Evolutionary conservation across 257 asterid genomes (phyloP), one percentile per base, ranked within the genome.

Genomic region (Solanum habrochaites): DNA sequence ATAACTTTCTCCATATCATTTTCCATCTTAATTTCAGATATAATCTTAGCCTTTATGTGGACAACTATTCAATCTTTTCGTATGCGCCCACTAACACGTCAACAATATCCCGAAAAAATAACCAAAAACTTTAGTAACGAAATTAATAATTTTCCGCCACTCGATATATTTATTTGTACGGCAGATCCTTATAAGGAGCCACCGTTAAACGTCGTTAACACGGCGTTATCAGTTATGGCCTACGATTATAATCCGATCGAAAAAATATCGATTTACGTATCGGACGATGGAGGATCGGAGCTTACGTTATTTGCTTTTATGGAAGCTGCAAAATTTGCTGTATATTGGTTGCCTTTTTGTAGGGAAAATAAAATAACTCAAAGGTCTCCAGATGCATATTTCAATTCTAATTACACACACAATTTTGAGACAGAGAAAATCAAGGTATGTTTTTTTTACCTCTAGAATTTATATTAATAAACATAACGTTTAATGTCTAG

Each of bases 281-380:
- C 98, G 49, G 96, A 94, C 81, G 98, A 95, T 47, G 98, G 98
- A 12, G 98, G 96, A 1, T 94, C 98, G 43, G 93, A 94, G 90
- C 92, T 94, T 18, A 95, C 93, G 4, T 89, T 94, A 85, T 95
- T 94, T 85, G 96, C 93, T 82, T 91, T 95, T 88, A 89, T 94
- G 95, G 98, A 96, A 89, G 98, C 98, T 49, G 96, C 95, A 25
- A 91, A 91, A 45, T 96, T 96, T 83, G 94, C 89, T 13, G 90
- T 77, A 86, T 40, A 45, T 27, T 96, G 98, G 98, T 25, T 96
- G 90, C 96, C 97, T 0, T 96, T 92, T 87, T 94, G 97, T 31
- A 90, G 90, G 91, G 93, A 93, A 85, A 92, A 92, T 87, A 85
- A 88, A 11, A 27, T 94, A 18, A 15, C 82, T 5, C 94, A 96